Evolutionary conservation across 2,329 filamentous ascomycete genomes (phyloP).

Genomic region (Stemphylium lycopersici): DNA sequence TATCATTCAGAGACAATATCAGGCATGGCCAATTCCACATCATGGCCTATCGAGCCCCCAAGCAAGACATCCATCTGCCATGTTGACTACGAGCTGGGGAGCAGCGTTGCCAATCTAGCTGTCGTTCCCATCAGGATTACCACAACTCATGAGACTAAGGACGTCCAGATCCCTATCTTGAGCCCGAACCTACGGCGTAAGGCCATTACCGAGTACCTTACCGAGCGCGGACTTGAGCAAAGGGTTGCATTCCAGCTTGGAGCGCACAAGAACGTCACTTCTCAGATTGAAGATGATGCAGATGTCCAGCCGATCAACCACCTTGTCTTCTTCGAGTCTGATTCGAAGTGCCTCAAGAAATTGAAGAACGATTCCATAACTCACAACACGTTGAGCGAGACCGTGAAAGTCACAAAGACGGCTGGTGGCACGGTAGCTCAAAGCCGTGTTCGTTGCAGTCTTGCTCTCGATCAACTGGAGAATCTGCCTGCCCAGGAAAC

Average conservation of each 20-base stretch:
- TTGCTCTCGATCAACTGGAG: neutral
- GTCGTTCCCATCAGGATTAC: neutral
- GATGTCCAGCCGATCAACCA: neutral
- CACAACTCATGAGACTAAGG: neutral
- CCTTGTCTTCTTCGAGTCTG: neutral
- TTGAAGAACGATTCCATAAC: no score
- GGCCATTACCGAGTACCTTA: neutral
- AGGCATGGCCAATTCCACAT: no score
- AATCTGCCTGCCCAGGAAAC: neutral
- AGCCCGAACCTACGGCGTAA: neutral
- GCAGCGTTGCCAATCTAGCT: neutral
- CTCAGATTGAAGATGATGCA: neutral
- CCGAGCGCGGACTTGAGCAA: neutral
- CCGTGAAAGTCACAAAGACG: neutral
- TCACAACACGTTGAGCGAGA: neutral
- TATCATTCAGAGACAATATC: no score
- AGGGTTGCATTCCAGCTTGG: neutral
- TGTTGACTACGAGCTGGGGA: neutral
- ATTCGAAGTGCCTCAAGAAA: neutral
- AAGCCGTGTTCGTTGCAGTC: neutral
- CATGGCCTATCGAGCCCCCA: neutral
- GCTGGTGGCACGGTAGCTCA: neutral
- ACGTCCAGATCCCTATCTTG: neutral
- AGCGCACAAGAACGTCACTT: neutral
- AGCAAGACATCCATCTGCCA: slow-evolving; percentile 1